Evolutionary conservation across 2,329 filamentous ascomycete genomes (phyloP).

Genomic region (Colletotrichum horii): DNA sequence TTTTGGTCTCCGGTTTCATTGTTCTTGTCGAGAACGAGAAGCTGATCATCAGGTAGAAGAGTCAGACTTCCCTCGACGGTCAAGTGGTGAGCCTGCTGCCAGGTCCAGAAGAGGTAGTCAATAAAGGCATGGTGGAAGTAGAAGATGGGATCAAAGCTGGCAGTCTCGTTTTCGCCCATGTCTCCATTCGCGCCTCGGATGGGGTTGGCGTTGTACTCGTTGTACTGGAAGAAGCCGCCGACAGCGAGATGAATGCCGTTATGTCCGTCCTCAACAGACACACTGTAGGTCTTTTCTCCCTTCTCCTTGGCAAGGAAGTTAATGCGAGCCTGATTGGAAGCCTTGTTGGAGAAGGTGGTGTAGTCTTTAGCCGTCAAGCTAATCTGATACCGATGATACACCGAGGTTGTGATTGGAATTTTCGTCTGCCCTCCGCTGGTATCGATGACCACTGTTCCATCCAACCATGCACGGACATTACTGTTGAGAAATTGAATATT

Average conservation of each 20-base stretch:
- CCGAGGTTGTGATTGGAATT: neutral
- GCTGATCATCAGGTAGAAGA: neutral
- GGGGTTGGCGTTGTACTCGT: neutral
- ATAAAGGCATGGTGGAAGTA: neutral
- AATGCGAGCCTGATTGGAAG: neutral
- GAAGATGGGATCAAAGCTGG: conserved; percentile 22
- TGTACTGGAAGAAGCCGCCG: conserved; percentile 25
- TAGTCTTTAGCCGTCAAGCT: neutral
- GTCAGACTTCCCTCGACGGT: neutral
- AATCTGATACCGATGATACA: neutral
- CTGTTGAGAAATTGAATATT: neutral
- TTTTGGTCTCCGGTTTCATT: no score
- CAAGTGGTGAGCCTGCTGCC: neutral
- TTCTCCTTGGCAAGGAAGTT: neutral
- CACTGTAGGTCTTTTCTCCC: neutral
- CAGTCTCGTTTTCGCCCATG: conserved; percentile 37
- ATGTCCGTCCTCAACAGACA: conserved; percentile 29
- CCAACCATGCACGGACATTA: conserved; percentile 3
- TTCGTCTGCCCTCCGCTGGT: neutral
- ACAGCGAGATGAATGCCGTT: conserved; percentile 31
- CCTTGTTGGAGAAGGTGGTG: neutral
- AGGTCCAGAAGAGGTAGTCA: neutral
- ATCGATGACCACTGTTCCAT: neutral
- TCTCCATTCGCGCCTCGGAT: conserved; percentile 31
- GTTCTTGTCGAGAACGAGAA: no score